A percentile compares a stretch with the other conserved stretches of the same genome.
phyloP scores from a whole-genome alignment of 2,329 filamentous ascomycete species.

The Xylaria sp. region DNA sequence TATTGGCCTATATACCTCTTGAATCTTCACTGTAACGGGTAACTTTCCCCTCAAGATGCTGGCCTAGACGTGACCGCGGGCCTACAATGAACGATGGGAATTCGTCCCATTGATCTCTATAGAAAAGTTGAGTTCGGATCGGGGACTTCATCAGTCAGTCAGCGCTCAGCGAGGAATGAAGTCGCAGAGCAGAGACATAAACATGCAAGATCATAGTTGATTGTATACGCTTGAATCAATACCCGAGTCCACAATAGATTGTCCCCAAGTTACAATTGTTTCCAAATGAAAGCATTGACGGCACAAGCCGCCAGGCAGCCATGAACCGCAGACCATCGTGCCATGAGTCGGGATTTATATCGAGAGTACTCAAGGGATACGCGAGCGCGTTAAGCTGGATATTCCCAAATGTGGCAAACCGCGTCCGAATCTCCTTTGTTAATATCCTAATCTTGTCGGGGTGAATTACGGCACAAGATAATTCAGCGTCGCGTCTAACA shows the following conservation, averaged over 20 bases:
- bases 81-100: conserved; percentile 33
- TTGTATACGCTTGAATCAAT: conserved; percentile 33
- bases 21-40: too few relatives aligned
- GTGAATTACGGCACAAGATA: conserved; percentile 32
- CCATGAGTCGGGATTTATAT: conserved; percentile 24
- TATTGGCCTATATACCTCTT: too few relatives aligned
- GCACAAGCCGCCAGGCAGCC: conserved; percentile 29
- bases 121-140: conserved; percentile 19
- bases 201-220: conserved; percentile 28
- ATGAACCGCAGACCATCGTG: conserved; percentile 25
- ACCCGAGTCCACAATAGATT: conserved; percentile 25
- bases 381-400: conserved; percentile 25
- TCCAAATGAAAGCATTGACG: too few relatives aligned
- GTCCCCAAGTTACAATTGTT: background rate
- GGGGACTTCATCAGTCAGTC: conserved; percentile 27
- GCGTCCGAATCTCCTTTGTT: conserved; percentile 12
- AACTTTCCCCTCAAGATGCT: conserved; percentile 42
- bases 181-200: conserved; percentile 26
- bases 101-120: conserved; percentile 27
- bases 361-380: conserved; percentile 32
- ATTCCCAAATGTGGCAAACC: conserved; percentile 10
- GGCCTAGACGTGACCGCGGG: conserved; percentile 16
- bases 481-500: conserved; percentile 30
- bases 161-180: conserved; percentile 31
- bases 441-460: conserved; percentile 26